Conservation (phyloP, 768 basidiomycete genomes). For the Tulasnella sp. region DNA sequence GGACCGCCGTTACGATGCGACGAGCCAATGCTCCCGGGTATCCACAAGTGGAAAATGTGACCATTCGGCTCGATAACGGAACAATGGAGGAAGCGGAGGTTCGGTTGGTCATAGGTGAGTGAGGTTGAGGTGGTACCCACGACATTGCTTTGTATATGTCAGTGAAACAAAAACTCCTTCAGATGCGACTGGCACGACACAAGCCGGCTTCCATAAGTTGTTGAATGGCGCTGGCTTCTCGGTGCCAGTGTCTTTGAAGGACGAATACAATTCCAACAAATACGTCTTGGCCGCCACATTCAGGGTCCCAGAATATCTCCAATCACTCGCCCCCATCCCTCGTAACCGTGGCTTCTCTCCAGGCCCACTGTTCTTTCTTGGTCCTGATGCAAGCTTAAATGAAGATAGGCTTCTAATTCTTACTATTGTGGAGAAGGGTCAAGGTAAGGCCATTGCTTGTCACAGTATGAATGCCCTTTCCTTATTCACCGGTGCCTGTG, state of each 20-base stretch:
- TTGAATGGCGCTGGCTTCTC: slow-evolving; percentile 22
- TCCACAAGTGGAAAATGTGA: not conserved
- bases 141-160: no score
- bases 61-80: slow-evolving; percentile 20
- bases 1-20: slow-evolving; percentile 26
- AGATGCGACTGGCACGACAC: slow-evolving; percentile 29
- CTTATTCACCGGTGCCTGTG: not conserved
- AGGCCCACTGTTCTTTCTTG: slow-evolving; percentile 9
- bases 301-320: slow-evolving; percentile 11
- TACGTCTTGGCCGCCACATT: slow-evolving; percentile 22
- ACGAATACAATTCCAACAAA: slow-evolving; percentile 25
- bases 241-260: slow-evolving; percentile 16
- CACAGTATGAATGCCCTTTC: not conserved
- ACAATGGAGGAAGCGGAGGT: slow-evolving; percentile 13
- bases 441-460: not conserved
- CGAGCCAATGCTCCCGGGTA: slow-evolving; percentile 17
- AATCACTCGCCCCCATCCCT: slow-evolving; percentile 19
- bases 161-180: not conserved
- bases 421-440: not conserved
- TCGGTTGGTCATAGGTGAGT: slow-evolving; percentile 23
- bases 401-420: not conserved
- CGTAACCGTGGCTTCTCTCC: slow-evolving; percentile 19
- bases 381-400: not conserved
- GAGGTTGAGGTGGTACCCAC: no score
- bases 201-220: slow-evolving; percentile 25